Evolutionary conservation across 202 grass and related monocot genomes (phyloP).

Genomic region (Setaria italica): DNA sequence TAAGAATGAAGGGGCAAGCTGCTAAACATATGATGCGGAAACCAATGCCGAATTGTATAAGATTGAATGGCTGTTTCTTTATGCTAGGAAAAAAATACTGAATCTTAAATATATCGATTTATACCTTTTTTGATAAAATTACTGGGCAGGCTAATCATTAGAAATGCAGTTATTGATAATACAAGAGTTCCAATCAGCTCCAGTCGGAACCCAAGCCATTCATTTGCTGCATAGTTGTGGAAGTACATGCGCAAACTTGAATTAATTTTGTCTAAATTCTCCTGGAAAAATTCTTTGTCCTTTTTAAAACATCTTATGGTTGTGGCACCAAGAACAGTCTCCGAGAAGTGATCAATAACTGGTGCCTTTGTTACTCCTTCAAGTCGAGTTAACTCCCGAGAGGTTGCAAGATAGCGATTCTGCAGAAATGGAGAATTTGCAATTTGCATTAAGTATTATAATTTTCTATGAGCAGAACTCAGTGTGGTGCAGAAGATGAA

Average conservation of each 20-base stretch:
- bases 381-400: slow-evolving; percentile 66
- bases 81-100: not conserved
- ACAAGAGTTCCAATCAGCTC: slow-evolving; percentile 67
- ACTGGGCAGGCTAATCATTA: slow-evolving; percentile 63
- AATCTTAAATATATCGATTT: not conserved
- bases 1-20: not conserved
- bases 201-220: slow-evolving; percentile 74
- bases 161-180: slow-evolving; percentile 58
- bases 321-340: slow-evolving; percentile 56
- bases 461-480: slow-evolving; percentile 8
- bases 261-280: slow-evolving; percentile 57
- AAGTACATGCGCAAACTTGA: slow-evolving; percentile 61
- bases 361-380: slow-evolving; percentile 64
- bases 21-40: slow-evolving; percentile 15
- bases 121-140: slow-evolving; percentile 80
- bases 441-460: slow-evolving; percentile 13
- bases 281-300: slow-evolving; percentile 54
- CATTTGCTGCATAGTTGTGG: slow-evolving; percentile 67
- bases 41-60: not conserved
- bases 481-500: slow-evolving; percentile 6
- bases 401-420: slow-evolving; percentile 60
- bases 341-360: slow-evolving; percentile 71
- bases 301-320: slow-evolving; percentile 68
- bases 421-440: slow-evolving; percentile 18
- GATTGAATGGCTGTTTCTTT: not conserved